A percentile compares a stretch with the other conserved stretches of the same genome.
Evolutionary conservation across 1,284 basidiomycete species (phyloP).

Genomic region (Cutaneotrichosporon arboriforme): DNA sequence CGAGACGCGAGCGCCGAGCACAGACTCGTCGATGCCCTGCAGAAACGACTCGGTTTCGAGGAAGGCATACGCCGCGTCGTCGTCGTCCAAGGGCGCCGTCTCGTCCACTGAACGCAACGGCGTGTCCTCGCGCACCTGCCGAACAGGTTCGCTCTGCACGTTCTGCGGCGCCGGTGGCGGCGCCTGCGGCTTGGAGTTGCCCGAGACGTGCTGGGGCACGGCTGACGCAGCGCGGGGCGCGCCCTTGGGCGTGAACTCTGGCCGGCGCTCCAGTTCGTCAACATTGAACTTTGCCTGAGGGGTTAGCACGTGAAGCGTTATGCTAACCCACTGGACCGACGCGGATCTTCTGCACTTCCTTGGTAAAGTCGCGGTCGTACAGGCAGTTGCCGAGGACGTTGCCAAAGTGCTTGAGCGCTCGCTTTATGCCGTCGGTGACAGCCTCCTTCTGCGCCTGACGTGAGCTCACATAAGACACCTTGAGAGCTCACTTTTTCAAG

Average conservation of each 20-base stretch:
- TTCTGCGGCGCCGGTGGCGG: neutral
- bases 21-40: conserved; percentile 20
- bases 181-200: conserved; percentile 8
- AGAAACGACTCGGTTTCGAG: conserved; percentile 32
- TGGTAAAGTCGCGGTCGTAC: conserved; percentile 84
- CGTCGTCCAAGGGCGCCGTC: neutral
- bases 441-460: conserved; percentile 92
- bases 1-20: neutral
- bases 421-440: conserved; percentile 88
- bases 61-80: conserved; percentile 11
- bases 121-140: conserved; percentile 4
- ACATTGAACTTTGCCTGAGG: conserved; percentile 69
- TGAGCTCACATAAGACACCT: neutral
- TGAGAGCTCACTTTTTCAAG: conserved; percentile 73
- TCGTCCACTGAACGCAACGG: conserved; percentile 31
- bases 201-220: conserved; percentile 17
- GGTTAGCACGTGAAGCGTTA: neutral
- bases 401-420: conserved; percentile 85
- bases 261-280: conserved; percentile 65
- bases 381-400: conserved; percentile 92
- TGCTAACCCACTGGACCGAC: conserved; percentile 59
- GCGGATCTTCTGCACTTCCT: conserved; percentile 80
- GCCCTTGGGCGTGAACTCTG: conserved; percentile 57
- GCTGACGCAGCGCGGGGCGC: conserved; percentile 22
- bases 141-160: neutral